Conservation (phyloP, 345 rosid species). For the Camelina hispida region DNA sequence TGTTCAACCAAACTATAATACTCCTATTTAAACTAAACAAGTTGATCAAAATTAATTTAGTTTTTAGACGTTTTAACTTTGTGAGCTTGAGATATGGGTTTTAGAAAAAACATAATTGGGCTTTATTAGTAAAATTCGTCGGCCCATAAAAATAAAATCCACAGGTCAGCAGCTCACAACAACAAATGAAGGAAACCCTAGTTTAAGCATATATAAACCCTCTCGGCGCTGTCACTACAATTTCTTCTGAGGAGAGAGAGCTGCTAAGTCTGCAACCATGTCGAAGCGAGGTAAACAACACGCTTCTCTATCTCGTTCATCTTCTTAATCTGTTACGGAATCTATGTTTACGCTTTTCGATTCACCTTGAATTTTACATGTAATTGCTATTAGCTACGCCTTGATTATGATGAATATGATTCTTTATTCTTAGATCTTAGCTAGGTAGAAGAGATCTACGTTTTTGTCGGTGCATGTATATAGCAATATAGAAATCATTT, state of each 20-base stretch:
- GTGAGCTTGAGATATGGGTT: too few species aligned
- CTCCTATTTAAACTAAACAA: neutral
- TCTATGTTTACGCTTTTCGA: neutral
- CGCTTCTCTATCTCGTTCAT: neutral
- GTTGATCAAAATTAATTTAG: too few species aligned
- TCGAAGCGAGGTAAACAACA: conserved; percentile 49
- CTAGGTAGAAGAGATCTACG: too few species aligned
- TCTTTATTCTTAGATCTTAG: neutral
- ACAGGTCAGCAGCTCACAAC: conserved; percentile 18
- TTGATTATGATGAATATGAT: neutral
- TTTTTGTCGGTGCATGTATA: neutral
- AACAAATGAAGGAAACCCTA: conserved; percentile 30
- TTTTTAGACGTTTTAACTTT: too few species aligned
- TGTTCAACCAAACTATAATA: neutral
- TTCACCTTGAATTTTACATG: neutral
- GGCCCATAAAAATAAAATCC: conserved; percentile 29
- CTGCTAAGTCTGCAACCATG: conserved; percentile 44
- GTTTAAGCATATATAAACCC: conserved; percentile 26
- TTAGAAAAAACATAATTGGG: conserved; percentile 11
- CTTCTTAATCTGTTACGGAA: neutral
- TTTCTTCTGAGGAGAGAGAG: conserved; percentile 37
- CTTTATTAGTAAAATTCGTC: neutral
- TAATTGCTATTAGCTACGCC: neutral
- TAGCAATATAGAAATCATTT: neutral
- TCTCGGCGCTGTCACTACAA: conserved; percentile 21